phyloP scores from a whole-genome alignment of 345 rosid species.

The Citrus medica region DNA sequence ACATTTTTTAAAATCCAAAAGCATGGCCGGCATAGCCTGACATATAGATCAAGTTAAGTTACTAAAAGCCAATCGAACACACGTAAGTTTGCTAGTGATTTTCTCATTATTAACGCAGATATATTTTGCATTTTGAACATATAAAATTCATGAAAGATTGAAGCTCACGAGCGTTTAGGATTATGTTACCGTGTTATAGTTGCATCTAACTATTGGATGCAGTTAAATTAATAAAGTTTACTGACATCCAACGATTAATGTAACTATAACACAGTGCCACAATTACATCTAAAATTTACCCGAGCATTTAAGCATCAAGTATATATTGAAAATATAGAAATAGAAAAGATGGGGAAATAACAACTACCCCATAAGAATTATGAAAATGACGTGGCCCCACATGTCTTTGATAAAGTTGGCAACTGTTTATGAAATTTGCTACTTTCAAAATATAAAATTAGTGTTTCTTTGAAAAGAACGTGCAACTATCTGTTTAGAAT shows the following conservation, averaged over 20 bases:
- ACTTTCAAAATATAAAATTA: not conserved
- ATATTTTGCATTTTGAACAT: not conserved
- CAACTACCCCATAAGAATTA: constrained; percentile 20
- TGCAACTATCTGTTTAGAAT: not conserved
- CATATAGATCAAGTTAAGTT: constrained; percentile 26
- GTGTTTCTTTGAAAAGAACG: not conserved
- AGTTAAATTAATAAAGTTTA: too few species aligned
- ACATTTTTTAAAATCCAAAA: constrained; percentile 3
- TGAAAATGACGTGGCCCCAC: not conserved
- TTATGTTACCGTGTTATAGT: too few species aligned
- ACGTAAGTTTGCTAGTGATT: constrained; percentile 46
- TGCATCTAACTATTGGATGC: too few species aligned
- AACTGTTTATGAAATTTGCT: not conserved
- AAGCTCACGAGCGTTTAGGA: not conserved
- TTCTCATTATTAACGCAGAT: constrained; percentile 6
- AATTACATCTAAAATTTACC: too few species aligned
- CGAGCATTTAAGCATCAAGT: not conserved
- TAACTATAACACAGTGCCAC: too few species aligned
- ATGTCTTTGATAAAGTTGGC: not conserved
- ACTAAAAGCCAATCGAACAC: constrained; percentile 32
- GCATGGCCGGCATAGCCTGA: constrained; percentile 61
- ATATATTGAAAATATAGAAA: not conserved
- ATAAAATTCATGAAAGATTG: not conserved
- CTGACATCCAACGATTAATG: too few species aligned
- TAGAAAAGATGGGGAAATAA: constrained; percentile 23